Evolutionary conservation across 306 rosid species (phyloP).

Genomic region (Cucumis melo): DNA sequence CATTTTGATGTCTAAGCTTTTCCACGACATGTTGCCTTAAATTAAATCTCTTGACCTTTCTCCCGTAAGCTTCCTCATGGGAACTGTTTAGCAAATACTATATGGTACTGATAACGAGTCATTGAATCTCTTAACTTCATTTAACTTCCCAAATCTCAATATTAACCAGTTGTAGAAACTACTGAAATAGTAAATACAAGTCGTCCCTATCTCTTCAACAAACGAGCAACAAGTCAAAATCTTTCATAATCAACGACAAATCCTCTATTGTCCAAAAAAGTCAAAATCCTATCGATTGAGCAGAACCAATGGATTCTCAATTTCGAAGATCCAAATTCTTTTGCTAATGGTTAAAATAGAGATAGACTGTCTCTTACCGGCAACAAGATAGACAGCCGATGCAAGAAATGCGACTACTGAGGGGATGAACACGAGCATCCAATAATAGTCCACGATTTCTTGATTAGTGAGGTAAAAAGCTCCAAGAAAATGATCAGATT

Average conservation of each 20-base stretch:
- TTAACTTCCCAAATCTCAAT: not conserved
- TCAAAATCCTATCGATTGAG: not conserved
- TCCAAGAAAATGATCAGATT: slow-evolving; percentile 41
- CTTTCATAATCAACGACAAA: not conserved
- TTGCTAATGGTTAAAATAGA: not conserved
- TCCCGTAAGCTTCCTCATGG: not conserved
- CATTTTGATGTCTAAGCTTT: not conserved
- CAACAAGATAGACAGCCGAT: slow-evolving; percentile 53
- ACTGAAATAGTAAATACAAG: not conserved
- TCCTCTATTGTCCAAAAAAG: not conserved
- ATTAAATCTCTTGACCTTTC: not conserved
- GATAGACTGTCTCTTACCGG: slow-evolving; percentile 36
- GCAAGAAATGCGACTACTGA: slow-evolving; percentile 38
- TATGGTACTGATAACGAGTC: not conserved
- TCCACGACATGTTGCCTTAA: not conserved
- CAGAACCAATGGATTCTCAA: not conserved
- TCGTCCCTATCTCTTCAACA: not conserved
- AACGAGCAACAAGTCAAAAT: not conserved
- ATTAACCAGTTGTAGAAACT: not conserved
- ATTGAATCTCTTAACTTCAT: not conserved
- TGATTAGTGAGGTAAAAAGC: slow-evolving; percentile 80
- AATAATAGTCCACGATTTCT: slow-evolving; percentile 73
- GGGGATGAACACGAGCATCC: slow-evolving; percentile 89
- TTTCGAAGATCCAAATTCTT: not conserved
- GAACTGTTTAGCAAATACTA: not conserved